These are phyloP conservation scores for Vanderwaltozyma polyspora DNA, from an alignment of 805 yeast species.

Conservation along the genomic window DNA sequence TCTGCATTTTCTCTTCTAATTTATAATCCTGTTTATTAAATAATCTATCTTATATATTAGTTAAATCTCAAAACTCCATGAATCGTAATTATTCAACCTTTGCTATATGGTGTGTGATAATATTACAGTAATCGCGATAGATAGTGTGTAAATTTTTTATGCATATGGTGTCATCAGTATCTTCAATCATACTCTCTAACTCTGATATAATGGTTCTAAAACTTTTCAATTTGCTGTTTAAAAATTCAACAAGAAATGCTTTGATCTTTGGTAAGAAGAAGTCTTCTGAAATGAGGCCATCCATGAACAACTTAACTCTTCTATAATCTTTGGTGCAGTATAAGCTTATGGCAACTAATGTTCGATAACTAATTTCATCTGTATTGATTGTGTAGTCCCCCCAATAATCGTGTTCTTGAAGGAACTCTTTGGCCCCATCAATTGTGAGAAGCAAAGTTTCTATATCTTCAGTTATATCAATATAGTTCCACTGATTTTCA, in stretches of 20 bases:
- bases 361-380: conserved; percentile 53
- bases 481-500: conserved; percentile 53
- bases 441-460: conserved; percentile 21
- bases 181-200: no score
- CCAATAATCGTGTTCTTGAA: conserved; percentile 44
- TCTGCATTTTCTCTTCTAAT: no score
- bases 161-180: conserved; percentile 4
- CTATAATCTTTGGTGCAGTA: conserved; percentile 18
- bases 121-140: no score
- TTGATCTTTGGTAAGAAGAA: conserved; percentile 13
- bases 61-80: no score
- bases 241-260: not conserved
- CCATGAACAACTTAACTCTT: conserved; percentile 18
- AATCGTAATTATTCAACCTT: no score
- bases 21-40: no score
- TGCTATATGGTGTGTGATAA: no score
- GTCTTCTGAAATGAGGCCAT: conserved; percentile 22
- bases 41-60: no score
- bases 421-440: conserved; percentile 31
- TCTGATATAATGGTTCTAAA: no score
- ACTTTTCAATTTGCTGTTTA: not conserved
- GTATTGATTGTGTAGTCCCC: conserved; percentile 61
- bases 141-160: conserved; percentile 9
- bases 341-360: conserved; percentile 63
- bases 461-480: conserved; percentile 49